These are phyloP conservation scores for Apiospora saccharicola DNA, from an alignment of 2,329 filamentous ascomycete genomes.

Conservation along the genomic window DNA sequence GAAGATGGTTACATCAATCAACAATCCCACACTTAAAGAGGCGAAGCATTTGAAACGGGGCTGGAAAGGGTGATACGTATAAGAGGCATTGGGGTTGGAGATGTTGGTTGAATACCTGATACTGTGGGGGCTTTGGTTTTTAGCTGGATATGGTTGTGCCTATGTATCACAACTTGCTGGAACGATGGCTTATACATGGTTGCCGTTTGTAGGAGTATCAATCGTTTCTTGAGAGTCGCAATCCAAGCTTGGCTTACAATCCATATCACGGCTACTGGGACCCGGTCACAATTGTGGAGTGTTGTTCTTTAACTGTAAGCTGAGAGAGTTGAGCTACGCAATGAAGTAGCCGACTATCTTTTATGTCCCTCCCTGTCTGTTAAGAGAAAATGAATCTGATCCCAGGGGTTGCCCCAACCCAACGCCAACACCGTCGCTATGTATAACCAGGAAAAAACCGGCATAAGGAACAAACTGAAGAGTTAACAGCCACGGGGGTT, in stretches of 20 bases:
- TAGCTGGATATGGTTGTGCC: too few species aligned
- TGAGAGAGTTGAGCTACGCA: background rate
- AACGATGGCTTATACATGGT: too few species aligned
- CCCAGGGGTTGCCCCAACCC: background rate
- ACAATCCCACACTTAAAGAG: too few species aligned
- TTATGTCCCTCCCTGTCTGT: background rate
- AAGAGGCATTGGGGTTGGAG: too few species aligned
- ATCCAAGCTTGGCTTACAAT: background rate
- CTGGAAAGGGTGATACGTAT: too few species aligned
- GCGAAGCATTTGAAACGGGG: too few species aligned
- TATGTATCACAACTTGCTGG: too few species aligned
- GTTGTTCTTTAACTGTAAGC: background rate
- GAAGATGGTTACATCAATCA: too few species aligned
- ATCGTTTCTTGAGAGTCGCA: background rate
- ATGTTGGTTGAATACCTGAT: too few species aligned
- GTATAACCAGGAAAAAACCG: background rate
- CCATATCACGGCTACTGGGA: background rate
- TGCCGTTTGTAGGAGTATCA: too few species aligned
- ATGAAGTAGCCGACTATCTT: background rate
- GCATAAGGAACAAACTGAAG: background rate
- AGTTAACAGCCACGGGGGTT: background rate
- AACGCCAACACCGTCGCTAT: slow-evolving; percentile 6
- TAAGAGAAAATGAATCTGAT: background rate
- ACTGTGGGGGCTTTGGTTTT: too few species aligned
- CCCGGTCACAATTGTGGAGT: background rate